Percentiles rank a stretch among this genome's conserved stretches.
Conservation (phyloP, 148 eudicot genomes). For the Camellia japonica region DNA sequence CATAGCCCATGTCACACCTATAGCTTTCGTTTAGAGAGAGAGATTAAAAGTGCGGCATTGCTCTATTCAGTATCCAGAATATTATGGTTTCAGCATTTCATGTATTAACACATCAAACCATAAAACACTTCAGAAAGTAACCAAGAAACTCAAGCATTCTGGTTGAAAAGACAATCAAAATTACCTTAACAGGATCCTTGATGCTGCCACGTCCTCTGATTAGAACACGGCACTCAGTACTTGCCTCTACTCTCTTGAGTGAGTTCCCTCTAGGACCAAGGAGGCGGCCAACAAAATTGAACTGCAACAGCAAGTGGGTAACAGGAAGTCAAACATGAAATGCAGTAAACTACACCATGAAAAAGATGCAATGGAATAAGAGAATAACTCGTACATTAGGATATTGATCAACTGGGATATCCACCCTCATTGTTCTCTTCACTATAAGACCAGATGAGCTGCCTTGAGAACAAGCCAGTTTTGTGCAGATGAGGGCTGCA, state of each 20-base stretch:
- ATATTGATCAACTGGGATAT: slow-evolving; percentile 83
- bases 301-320: slow-evolving; percentile 47
- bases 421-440: slow-evolving; percentile 91
- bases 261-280: slow-evolving; percentile 99
- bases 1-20: no score
- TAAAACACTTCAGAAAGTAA: neutral
- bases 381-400: slow-evolving; percentile 67
- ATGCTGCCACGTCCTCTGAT: slow-evolving; percentile 99
- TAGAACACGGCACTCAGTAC: slow-evolving; percentile 91
- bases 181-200: slow-evolving; percentile 91
- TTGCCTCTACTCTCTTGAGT: slow-evolving; percentile 92
- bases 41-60: neutral
- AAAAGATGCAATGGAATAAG: slow-evolving; percentile 11
- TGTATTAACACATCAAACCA: neutral
- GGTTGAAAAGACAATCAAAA: neutral
- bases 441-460: slow-evolving; percentile 88
- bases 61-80: slow-evolving; percentile 1
- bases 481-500: slow-evolving; percentile 71
- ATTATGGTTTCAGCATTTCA: neutral
- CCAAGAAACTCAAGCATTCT: slow-evolving; percentile 3
- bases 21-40: neutral
- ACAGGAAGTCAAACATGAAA: slow-evolving; percentile 8
- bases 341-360: slow-evolving; percentile 12
- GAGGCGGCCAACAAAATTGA: slow-evolving; percentile 96
- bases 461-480: slow-evolving; percentile 79